Evolutionary conservation across 208 protist genomes (phyloP).

Genomic region (Strigomonas galati): DNA sequence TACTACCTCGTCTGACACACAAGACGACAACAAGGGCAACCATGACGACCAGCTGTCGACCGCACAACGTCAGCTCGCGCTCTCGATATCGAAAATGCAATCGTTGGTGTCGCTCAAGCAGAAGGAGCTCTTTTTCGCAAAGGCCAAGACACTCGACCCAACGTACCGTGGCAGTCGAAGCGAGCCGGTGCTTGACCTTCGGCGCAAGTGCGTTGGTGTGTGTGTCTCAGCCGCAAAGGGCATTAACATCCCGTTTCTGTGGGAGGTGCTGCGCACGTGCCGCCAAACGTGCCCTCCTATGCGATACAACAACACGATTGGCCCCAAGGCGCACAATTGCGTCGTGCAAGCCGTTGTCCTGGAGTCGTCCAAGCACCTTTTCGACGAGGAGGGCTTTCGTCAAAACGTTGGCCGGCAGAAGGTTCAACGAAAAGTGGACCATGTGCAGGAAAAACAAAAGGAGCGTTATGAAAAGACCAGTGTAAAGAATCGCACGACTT

Average conservation of each 20-base stretch:
- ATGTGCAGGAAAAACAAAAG: slow-evolving; percentile 49
- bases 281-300: slow-evolving; percentile 28
- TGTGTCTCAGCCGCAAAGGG: slow-evolving; percentile 67
- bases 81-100: slow-evolving; percentile 1
- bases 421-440: slow-evolving; percentile 51
- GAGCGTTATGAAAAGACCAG: slow-evolving; percentile 36
- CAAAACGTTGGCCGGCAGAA: slow-evolving; percentile 37
- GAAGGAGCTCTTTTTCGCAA: slow-evolving; percentile 36
- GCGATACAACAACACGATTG: slow-evolving; percentile 46
- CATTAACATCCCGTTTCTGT: slow-evolving; percentile 60
- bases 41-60: too few species aligned
- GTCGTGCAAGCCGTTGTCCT: slow-evolving; percentile 80
- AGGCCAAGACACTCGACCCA: slow-evolving; percentile 66
- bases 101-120: not conserved
- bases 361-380: slow-evolving; percentile 88
- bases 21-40: too few species aligned
- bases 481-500: slow-evolving; percentile 17
- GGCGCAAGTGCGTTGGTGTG: slow-evolving; percentile 64
- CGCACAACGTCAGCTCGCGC: not conserved
- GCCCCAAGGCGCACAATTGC: slow-evolving; percentile 47
- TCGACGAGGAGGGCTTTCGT: slow-evolving; percentile 87
- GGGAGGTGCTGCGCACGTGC: slow-evolving; percentile 56
- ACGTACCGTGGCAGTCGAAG: slow-evolving; percentile 62
- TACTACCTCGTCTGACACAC: too few species aligned
- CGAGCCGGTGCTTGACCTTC: slow-evolving; percentile 62